Base-by-base conservation (phyloP, 2,329 filamentous ascomycete genomes). In the Pseudogymnoascus sp. region DNA sequence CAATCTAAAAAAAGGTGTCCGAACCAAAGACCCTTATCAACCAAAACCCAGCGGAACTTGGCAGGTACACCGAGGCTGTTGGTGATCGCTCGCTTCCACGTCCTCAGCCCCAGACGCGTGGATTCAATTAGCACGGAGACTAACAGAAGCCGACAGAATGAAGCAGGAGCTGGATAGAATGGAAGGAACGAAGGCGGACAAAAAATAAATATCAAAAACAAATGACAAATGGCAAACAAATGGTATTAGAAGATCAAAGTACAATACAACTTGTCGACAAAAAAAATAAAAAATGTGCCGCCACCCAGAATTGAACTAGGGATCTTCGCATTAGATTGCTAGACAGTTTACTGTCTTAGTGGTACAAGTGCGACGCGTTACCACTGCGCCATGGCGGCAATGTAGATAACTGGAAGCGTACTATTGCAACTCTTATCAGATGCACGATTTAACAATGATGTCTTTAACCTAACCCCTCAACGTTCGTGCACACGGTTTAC, bases 291-390 rank as follows among this genome's bases (percentile, higher is more conserved):
- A 59, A 59, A 38, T 36, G n/a, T 59, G 55, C 55, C 55, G 55
- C 31, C 55, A 36, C 33, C 55, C 36, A 39, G 55, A 59, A 59
- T 59, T 39, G 55, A 59, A 59, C 55, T 39, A 59, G 55, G 33
- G 55, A 59, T 59, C 55, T 59, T 59, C 55, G 31, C 55, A 59
- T 59, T 39, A 59, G 55, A 36, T 59, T 39, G 55, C 36, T 39
- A 59, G 55, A 38, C 55, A 59, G 55, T 59, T 59, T 36, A 59
- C 55, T 59, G 55, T 59, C 55, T 59, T 59, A 59, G 55, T 59
- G 55, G 36, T 59, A 59, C 55, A 59, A 59, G 55, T 59, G 55
- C 31, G 55, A 59, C 55, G 55, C 55, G 55, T 59, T 59, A 59
- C 55, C 55, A 59, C 55, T 59, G 55, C 55, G 55, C 55, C 55